phyloP scores from a whole-genome alignment of 176 grass and related monocot genomes.

The Oryza longistaminata region DNA sequence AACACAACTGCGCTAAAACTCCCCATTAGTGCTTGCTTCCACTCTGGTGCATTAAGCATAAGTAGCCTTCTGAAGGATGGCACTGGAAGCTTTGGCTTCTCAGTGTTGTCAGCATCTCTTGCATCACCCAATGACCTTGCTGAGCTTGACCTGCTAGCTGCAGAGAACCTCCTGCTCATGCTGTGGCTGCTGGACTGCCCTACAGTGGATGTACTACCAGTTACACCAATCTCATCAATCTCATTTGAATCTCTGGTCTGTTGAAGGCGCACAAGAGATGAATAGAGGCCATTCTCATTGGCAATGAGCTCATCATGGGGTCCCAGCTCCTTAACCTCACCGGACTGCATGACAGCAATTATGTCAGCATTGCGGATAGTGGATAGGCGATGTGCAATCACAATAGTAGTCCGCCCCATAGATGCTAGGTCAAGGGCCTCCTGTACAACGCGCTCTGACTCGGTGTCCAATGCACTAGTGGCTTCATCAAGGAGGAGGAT shows the following conservation, averaged over 20 bases:
- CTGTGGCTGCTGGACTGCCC: conserved; percentile 67
- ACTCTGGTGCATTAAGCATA: conserved; percentile 90
- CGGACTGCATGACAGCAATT: conserved; percentile 85
- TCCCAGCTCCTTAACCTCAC: conserved; percentile 80
- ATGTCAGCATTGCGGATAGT: conserved; percentile 82
- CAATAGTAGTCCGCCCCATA: conserved; percentile 78
- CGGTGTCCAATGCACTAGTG: conserved; percentile 87
- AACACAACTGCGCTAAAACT: conserved; percentile 74
- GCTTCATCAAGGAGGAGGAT: conserved; percentile 96
- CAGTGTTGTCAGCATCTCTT: conserved; percentile 27
- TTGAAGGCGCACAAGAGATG: conserved; percentile 83
- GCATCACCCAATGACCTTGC: conserved; percentile 53
- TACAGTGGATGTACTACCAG: conserved; percentile 40
- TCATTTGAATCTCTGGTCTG: conserved; percentile 57
- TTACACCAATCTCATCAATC: conserved; percentile 36
- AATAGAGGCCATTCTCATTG: conserved; percentile 71
- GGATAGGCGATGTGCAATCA: conserved; percentile 89
- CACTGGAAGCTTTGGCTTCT: conserved; percentile 49
- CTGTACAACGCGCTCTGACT: conserved; percentile 85
- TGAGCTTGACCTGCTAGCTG: conserved; percentile 77
- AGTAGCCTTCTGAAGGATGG: conserved; percentile 84
- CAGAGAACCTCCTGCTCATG: conserved; percentile 83
- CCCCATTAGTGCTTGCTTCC: conserved; percentile 76
- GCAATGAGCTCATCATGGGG: conserved; percentile 84
- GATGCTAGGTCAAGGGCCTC: conserved; percentile 87